A percentile compares a stretch with the other conserved stretches of the same genome.
These are phyloP conservation scores for Thraustochytrium sp. DNA, from an alignment of 352 stramenopile species.

Conservation along the genomic window DNA sequence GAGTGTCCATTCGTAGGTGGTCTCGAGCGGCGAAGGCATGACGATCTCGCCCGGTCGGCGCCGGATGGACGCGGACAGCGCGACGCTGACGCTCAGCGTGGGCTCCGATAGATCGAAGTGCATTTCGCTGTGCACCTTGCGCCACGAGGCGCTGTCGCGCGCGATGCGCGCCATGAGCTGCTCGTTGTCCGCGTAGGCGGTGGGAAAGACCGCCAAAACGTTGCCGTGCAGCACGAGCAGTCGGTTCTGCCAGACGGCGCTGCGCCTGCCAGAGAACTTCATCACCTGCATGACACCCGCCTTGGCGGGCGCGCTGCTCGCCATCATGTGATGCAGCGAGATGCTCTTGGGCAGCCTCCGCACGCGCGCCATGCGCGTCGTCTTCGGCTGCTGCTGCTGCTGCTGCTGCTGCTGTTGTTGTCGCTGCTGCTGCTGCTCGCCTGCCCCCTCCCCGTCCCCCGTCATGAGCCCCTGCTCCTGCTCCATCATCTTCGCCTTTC, in stretches of 20 bases:
- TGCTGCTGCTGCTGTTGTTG: background rate
- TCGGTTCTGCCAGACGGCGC: constrained; percentile 10
- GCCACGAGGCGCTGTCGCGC: background rate
- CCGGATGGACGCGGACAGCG: background rate
- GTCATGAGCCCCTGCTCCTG: too few relatives aligned
- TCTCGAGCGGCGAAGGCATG: background rate
- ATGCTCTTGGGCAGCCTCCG: background rate
- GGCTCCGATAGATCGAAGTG: constrained; percentile 33
- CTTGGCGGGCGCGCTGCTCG: background rate
- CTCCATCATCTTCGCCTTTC: too few relatives aligned
- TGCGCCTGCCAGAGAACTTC: background rate
- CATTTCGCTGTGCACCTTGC: background rate
- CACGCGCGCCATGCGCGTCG: background rate
- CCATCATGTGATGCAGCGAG: background rate
- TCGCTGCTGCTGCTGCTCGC: background rate
- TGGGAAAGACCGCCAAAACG: background rate
- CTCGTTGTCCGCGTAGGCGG: background rate
- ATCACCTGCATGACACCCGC: constrained; percentile 31
- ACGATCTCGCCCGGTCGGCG: background rate
- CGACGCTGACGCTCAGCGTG: background rate
- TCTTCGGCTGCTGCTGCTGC: background rate
- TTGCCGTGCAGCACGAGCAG: constrained; percentile 26
- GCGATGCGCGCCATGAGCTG: background rate
- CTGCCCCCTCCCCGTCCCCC: too few relatives aligned
- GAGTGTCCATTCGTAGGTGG: constrained; percentile 18